Conservation (phyloP, 192 early-diverging fungal genomes). For the Rhizophagus sp. region DNA sequence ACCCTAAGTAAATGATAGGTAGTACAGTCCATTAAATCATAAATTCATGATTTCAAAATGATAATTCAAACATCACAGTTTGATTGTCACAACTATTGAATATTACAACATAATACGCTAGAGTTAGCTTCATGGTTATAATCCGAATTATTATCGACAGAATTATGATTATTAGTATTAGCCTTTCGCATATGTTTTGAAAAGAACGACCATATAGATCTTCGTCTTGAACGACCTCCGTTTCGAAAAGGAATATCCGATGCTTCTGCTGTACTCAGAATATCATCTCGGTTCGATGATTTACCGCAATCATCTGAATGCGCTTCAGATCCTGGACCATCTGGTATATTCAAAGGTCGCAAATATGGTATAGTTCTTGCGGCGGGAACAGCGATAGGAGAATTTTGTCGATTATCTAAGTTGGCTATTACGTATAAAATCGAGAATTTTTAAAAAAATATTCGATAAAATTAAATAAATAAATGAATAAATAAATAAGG, state of each 20-base stretch:
- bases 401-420: constrained; percentile 16
- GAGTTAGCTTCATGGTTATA: neutral
- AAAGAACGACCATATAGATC: neutral
- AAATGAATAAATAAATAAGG: no score
- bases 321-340: neutral
- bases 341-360: neutral
- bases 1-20: neutral
- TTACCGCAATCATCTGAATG: neutral
- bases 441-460: neutral
- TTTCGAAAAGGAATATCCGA: neutral
- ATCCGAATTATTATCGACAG: neutral
- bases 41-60: neutral
- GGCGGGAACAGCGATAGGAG: constrained; percentile 14
- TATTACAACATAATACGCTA: neutral
- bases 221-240: neutral
- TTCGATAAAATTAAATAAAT: no score
- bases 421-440: neutral
- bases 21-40: neutral
- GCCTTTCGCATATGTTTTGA: neutral
- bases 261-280: constrained; percentile 8
- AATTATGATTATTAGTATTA: neutral
- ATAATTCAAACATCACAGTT: neutral
- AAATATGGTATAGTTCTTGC: neutral
- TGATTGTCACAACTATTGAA: neutral
- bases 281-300: neutral